Base-by-base conservation (phyloP, 2,329 filamentous ascomycete species). In the Pyricularia grisea region DNA sequence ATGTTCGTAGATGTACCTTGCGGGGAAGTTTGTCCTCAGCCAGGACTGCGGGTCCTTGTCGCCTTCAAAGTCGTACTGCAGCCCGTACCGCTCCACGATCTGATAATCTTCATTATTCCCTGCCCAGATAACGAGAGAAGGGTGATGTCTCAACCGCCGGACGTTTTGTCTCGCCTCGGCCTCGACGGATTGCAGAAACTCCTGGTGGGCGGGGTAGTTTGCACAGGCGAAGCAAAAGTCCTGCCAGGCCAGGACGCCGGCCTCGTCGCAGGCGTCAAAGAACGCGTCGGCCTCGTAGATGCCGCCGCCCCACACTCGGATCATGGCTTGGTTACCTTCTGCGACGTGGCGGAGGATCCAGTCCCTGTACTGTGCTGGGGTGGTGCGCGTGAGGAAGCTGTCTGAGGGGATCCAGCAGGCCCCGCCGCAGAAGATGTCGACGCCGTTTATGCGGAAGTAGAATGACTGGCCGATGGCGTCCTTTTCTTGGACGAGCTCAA, bases 91-190 rank as follows among this genome's bases (percentile, higher is more conserved):
- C 77, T 97, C 93, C 70, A 90, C 90, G 68, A 93, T 90, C 77
- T 94, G 91, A 78, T 97, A 97, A 76, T 97, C 94, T 77, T 98
- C 94, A 75, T 97, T 98, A 80, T 97, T 97, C 17, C 94, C 94
- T 3, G 92, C 93, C 81, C 90, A 97, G 69, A 97, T 90, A 64
- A 94, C 90, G 71, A 97, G 90, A 14, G 88, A 93, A 0, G 94
- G 92, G 76, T 97, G 94, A 77, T 97, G 93, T 63, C 93, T 87
- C 60, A 97, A 82, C 66, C 90, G 82, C 75, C 86, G 88, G 71
- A 93, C 84, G 74, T 94, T 93, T 71, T 87, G 87, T 55, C 84
- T 80, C 60, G 87, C 88, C 76, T 92, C 89, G 23, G 79, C 79
- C 73, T 85, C 81, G 75, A 91, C 87, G 10, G 86, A 88, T 66